Evolutionary conservation across 768 basidiomycete species (phyloP).

Genomic region (Psilocybe tampanensis): DNA sequence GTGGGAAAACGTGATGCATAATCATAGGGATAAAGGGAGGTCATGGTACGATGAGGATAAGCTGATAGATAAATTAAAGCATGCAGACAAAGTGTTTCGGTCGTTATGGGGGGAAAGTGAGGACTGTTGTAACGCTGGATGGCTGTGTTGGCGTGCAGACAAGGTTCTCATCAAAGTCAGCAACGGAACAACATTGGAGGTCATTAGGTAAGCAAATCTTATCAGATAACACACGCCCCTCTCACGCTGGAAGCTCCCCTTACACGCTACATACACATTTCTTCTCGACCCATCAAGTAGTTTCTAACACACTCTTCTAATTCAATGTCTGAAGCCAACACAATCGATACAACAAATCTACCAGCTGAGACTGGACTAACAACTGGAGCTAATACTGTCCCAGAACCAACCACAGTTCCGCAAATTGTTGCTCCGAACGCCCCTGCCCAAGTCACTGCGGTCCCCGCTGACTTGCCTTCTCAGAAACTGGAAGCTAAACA

Average conservation of each 20-base stretch:
- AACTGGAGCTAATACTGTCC: neutral
- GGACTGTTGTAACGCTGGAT: conserved; percentile 2
- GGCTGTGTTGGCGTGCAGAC: conserved; percentile 9
- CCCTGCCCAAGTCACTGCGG: conserved; percentile 13
- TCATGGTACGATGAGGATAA: conserved; percentile 21
- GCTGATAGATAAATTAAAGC: conserved; percentile 21
- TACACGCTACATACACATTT: neutral
- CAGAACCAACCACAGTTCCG: conserved; percentile 14
- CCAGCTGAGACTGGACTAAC: conserved; percentile 11
- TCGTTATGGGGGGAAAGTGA: neutral
- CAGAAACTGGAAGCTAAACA: conserved; percentile 10
- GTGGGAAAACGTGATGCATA: conserved; percentile 23
- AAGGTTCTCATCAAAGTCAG: neutral
- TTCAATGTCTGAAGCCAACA: conserved; percentile 11
- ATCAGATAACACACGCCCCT: conserved; percentile 21
- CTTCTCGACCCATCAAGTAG: neutral
- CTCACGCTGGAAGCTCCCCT: neutral
- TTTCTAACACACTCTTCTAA: neutral
- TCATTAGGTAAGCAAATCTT: conserved; percentile 22
- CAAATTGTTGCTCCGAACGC: conserved; percentile 11
- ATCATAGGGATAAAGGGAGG: conserved; percentile 22
- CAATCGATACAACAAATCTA: conserved; percentile 1
- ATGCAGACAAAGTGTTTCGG: conserved; percentile 14
- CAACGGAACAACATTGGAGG: conserved; percentile 3
- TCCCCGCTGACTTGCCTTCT: neutral